Percentiles rank a stretch among this genome's conserved stretches.
Evolutionary conservation across 225 moss, liverwort and hornwort genomes (phyloP).

Genomic region (Asterella californica): DNA sequence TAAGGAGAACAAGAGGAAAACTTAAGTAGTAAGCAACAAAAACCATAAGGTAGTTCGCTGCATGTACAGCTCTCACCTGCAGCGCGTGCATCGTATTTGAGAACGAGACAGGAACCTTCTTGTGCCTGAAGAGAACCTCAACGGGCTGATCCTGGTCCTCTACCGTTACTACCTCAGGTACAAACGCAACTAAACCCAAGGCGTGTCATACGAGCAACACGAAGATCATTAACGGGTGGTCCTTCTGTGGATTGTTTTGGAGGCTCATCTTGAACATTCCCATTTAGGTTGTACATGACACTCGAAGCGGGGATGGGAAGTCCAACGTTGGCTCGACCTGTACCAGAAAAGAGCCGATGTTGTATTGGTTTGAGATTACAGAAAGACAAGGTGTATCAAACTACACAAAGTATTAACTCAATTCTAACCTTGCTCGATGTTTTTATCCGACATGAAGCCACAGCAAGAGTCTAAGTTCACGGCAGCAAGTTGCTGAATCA

Average conservation of each 20-base stretch:
- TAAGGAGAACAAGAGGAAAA: not conserved
- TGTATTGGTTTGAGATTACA: not conserved
- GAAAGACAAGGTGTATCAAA: not conserved
- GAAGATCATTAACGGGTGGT: constrained; percentile 47
- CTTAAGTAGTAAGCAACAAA: no score
- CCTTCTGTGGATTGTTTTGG: not conserved
- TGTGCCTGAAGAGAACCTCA: constrained; percentile 31
- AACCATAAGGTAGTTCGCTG: not conserved
- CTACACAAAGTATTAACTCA: not conserved
- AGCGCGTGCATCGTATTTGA: constrained; percentile 59
- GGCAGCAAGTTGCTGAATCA: constrained; percentile 52
- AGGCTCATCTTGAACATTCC: constrained; percentile 4
- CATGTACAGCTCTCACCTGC: constrained; percentile 45
- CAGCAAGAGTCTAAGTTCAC: constrained; percentile 9
- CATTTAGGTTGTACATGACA: constrained; percentile 36
- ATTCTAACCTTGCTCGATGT: constrained; percentile 29
- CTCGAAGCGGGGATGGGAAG: constrained; percentile 37
- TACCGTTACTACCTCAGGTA: constrained; percentile 25
- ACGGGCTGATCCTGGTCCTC: constrained; percentile 47
- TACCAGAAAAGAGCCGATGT: not conserved
- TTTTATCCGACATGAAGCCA: constrained; percentile 9
- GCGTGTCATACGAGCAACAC: constrained; percentile 54
- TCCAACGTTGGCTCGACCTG: not conserved
- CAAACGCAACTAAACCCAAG: constrained; percentile 41
- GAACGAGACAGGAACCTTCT: constrained; percentile 44